phyloP scores from a whole-genome alignment of 2,329 filamentous ascomycete species.

The Cladosporium phlei region DNA sequence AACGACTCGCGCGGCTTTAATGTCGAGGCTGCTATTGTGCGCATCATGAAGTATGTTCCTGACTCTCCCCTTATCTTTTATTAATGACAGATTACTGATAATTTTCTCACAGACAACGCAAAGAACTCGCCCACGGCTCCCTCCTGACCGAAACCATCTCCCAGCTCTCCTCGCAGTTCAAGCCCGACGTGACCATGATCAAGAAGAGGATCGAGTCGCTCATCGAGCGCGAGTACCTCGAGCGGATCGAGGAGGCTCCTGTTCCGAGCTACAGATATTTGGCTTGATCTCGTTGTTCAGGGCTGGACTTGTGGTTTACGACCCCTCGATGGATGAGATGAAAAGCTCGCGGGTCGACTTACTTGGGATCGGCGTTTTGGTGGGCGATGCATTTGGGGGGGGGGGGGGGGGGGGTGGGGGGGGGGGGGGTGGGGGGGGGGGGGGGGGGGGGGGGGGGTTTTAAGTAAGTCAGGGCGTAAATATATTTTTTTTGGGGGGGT shows the following conservation, averaged over 20 bases:
- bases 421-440: too few species aligned
- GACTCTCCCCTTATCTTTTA: background rate
- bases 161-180: constrained; percentile 66
- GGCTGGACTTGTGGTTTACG: too few species aligned
- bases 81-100: constrained; percentile 27
- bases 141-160: constrained; percentile 67
- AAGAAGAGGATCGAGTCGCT: constrained; percentile 77
- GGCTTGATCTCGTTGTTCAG: constrained; percentile 54
- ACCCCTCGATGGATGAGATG: too few species aligned
- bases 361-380: too few species aligned
- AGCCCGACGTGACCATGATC: constrained; percentile 70
- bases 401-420: too few species aligned
- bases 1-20: constrained; percentile 66
- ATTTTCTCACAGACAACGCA: constrained; percentile 57
- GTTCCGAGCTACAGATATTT: constrained; percentile 66
- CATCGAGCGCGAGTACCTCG: constrained; percentile 72
- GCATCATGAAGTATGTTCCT: constrained; percentile 76
- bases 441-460: too few species aligned
- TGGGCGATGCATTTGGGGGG: too few species aligned
- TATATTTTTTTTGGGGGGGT: too few species aligned
- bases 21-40: constrained; percentile 71
- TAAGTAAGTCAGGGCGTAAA: too few species aligned
- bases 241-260: constrained; percentile 63
- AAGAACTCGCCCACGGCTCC: constrained; percentile 63
- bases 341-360: background rate